phyloP scores from a whole-genome alignment of 305 asterid species.

The Coffea humblotiana region DNA sequence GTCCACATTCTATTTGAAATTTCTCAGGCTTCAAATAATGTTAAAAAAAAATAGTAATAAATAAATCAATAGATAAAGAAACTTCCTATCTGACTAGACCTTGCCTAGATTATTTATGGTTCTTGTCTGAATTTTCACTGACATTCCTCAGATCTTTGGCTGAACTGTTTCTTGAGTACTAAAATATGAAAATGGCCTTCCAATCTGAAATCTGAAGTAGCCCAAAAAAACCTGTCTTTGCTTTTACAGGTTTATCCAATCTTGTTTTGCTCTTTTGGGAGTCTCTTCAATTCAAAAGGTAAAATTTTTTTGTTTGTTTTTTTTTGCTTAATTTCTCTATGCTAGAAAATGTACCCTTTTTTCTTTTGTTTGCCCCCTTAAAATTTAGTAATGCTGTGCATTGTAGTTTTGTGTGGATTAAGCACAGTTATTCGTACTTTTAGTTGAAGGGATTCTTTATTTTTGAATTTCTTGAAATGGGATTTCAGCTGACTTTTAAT shows the following conservation, averaged over 20 bases:
- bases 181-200: background rate
- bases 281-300: background rate
- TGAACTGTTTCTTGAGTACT: background rate
- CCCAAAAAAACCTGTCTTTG: background rate
- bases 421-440: background rate
- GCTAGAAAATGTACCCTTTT: background rate
- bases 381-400: background rate
- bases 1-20: background rate
- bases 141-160: background rate
- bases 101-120: background rate
- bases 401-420: background rate
- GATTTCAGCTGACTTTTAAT: constrained; percentile 1
- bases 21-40: background rate
- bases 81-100: background rate
- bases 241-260: background rate
- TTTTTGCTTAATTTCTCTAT: background rate
- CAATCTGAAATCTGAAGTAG: constrained; percentile 14
- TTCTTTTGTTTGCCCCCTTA: background rate
- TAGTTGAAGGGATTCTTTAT: background rate
- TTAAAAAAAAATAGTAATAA: no score
- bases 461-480: background rate
- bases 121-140: background rate
- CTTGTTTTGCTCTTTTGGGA: background rate
- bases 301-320: background rate
- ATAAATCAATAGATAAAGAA: no score